Base-by-base conservation (phyloP, 768 basidiomycete species). In the Lentinula edodes region DNA sequence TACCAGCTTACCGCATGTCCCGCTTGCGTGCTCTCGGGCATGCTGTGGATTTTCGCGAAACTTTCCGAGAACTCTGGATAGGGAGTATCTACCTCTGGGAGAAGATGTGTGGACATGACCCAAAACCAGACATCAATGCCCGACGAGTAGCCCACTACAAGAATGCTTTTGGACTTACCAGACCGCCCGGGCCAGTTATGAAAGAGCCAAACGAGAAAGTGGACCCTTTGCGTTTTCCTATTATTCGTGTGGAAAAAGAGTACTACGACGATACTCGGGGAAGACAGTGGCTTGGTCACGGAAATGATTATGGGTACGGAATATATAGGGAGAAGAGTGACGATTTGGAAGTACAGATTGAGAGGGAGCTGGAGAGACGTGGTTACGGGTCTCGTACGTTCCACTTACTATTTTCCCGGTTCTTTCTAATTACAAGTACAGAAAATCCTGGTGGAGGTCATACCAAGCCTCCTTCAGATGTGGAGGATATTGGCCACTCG, bases 21-120 rank as follows among this genome's bases (percentile, higher is more conserved):
- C 82, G 83, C 32, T 72, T 82, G 66, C 79, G 76, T 18, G 81
- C 89, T 3, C 77, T 90, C 18, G 74, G 75, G 0, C 84, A 90
- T 67, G 87, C 83, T 6, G 76, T 91, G 70, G 84, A 89, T 69
- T 87, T 87, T 67, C 78, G 84, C 10, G 90, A 91, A 68, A 87
- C 88, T 0, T 80, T 83, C 50, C 74, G 80, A 16, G 89, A 90
- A 70, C 75, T 90, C 16, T 79, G 80, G 78, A 62, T 71, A 6
- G 87, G 87, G 3, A 77, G 74, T 52, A 69, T 84, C n/a, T 88
- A 89, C 69, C 76, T 88, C 70, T 72, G 74, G 63, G 78, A 81
- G 65, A 79, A 80, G 62, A 73, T 79, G 66, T 74, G 80, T 10
- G 84, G 86, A 6, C 78, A 74, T 53, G 85, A 88, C 67, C 83